phyloP scores from a whole-genome alignment of 805 yeast species.

The Pichia pseudocactophila region DNA sequence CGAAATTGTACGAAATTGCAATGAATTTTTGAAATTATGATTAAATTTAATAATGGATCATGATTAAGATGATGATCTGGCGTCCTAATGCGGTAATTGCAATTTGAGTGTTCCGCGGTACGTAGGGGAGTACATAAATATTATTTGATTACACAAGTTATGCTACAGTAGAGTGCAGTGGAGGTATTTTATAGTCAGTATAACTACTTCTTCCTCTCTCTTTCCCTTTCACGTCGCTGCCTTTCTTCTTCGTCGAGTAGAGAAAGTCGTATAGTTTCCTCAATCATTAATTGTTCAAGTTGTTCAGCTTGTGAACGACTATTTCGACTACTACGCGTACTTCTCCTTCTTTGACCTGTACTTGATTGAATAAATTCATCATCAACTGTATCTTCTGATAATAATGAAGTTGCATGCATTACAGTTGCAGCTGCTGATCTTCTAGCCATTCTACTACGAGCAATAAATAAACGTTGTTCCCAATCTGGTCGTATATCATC shows the following conservation, averaged over 20 bases:
- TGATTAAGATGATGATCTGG: too few relatives aligned
- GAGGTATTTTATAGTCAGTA: too few relatives aligned
- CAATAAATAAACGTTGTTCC: constrained; percentile 65
- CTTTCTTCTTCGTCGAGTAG: constrained; percentile 61
- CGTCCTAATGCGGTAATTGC: too few relatives aligned
- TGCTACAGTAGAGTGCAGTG: too few relatives aligned
- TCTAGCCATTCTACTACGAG: constrained; percentile 70
- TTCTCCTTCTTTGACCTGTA: constrained; percentile 58
- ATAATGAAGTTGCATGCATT: constrained; percentile 76
- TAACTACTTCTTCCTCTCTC: not conserved
- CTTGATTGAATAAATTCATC: constrained; percentile 19
- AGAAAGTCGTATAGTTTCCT: constrained; percentile 72
- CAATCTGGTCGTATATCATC: constrained; percentile 90
- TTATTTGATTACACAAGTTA: not conserved
- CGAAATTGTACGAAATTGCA: too few relatives aligned
- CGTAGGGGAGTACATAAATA: too few relatives aligned
- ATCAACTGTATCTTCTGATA: constrained; percentile 29
- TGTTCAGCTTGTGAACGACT: constrained; percentile 27
- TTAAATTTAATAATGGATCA: too few relatives aligned
- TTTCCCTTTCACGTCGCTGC: constrained; percentile 23
- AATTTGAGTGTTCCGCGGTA: too few relatives aligned
- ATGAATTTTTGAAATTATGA: too few relatives aligned
- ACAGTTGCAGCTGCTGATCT: constrained; percentile 93
- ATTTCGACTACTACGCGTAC: not conserved
- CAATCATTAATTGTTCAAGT: constrained; percentile 69